A percentile compares a stretch with the other conserved stretches of the same genome.
phyloP scores from a whole-genome alignment of 192 early-diverging fungal species.

The Coemansia sp. region DNA sequence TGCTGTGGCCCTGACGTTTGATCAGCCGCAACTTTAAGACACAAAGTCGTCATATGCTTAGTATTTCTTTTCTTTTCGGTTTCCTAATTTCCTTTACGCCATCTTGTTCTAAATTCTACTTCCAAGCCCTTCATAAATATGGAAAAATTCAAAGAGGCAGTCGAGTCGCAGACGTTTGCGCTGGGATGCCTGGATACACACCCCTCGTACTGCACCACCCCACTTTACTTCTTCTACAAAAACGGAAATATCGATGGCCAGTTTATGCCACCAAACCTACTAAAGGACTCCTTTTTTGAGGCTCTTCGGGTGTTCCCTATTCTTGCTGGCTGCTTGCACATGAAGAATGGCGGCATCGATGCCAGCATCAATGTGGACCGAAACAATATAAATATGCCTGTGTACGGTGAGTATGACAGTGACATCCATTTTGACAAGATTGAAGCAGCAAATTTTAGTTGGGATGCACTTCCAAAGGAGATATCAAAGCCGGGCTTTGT shows the following conservation, averaged over 20 bases:
- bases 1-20: no score
- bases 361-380: slow-evolving; percentile 3
- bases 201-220: slow-evolving; percentile 14
- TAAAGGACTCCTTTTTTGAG: slow-evolving; percentile 22
- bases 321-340: slow-evolving; percentile 14
- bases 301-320: slow-evolving; percentile 25
- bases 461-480: slow-evolving; percentile 11
- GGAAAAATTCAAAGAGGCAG: background rate
- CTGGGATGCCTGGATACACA: slow-evolving; percentile 13
- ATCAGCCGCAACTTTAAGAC: no score
- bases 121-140: background rate
- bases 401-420: slow-evolving; percentile 21
- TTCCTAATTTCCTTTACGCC: background rate
- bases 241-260: slow-evolving; percentile 3
- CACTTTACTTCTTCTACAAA: slow-evolving; percentile 17
- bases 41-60: no score
- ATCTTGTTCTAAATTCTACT: background rate
- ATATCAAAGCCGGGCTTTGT: background rate
- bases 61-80: no score
- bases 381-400: slow-evolving; percentile 28
- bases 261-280: slow-evolving; percentile 24
- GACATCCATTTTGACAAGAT: slow-evolving; percentile 10
- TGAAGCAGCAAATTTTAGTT: slow-evolving; percentile 9
- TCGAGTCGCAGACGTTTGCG: slow-evolving; percentile 13
- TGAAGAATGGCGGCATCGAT: background rate